These are phyloP conservation scores for Neonectria hederae DNA, from an alignment of 2,329 filamentous ascomycete genomes.

Conservation along the genomic window DNA sequence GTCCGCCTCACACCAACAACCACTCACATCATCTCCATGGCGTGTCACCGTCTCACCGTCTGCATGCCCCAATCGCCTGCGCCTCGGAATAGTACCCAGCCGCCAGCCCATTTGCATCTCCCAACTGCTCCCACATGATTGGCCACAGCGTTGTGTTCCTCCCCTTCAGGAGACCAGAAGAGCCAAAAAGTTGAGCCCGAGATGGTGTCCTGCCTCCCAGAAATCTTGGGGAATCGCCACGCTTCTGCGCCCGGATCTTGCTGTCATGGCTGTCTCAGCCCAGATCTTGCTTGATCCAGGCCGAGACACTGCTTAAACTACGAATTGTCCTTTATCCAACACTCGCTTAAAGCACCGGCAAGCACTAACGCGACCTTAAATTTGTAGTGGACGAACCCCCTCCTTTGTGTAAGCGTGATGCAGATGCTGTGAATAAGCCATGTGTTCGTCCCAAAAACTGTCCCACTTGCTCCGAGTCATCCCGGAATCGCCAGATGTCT, in stretches of 20 bases:
- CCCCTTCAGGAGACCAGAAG: background rate
- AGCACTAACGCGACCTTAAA: background rate
- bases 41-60: conserved; percentile 8
- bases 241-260: background rate
- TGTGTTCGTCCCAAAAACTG: background rate
- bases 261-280: background rate
- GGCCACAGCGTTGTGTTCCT: background rate
- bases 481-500: background rate
- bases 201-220: background rate
- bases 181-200: background rate
- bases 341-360: background rate
- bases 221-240: background rate
- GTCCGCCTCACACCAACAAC: background rate
- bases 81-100: background rate
- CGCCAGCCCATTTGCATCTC: background rate
- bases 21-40: conserved; percentile 1
- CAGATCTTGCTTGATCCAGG: background rate
- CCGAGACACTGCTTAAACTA: background rate
- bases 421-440: background rate
- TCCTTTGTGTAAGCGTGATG: background rate
- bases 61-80: conserved; percentile 11
- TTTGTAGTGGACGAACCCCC: background rate
- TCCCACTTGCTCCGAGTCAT: background rate
- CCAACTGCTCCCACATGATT: background rate
- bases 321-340: background rate